Percentiles rank a stretch among this genome's conserved stretches.
These are phyloP conservation scores for Fraxinus latifolia DNA, from an alignment of 305 asterid species.

Conservation along the genomic window DNA sequence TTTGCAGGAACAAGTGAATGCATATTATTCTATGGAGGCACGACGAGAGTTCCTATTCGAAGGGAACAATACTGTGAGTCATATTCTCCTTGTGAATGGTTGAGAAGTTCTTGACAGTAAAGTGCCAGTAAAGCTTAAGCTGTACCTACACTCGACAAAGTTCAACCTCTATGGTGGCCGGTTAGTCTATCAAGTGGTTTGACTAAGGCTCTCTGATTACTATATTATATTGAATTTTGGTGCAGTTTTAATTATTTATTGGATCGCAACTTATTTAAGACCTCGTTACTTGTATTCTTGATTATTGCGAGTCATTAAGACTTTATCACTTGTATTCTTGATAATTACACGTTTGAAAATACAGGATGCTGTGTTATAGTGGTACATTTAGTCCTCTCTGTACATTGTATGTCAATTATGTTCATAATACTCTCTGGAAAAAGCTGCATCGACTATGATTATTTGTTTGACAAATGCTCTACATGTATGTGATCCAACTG, in stretches of 20 bases:
- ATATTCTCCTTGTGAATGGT: background rate
- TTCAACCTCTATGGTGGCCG: conserved; percentile 6
- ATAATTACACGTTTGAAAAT: conserved; percentile 21
- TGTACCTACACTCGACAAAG: background rate
- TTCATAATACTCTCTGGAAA: background rate
- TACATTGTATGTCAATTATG: conserved; percentile 27
- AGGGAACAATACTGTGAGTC: background rate
- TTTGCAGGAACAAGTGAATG: conserved; percentile 11
- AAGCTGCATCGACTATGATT: conserved; percentile 8
- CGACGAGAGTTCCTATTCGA: background rate
- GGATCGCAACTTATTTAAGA: background rate
- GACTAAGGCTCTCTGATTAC: conserved; percentile 6
- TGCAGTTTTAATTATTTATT: background rate
- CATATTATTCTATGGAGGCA: background rate
- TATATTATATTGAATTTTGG: background rate
- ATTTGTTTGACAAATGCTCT: conserved; percentile 26
- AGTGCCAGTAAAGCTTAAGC: conserved; percentile 5
- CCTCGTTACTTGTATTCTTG: conserved; percentile 15
- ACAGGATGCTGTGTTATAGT: conserved; percentile 10
- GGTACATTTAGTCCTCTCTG: conserved; percentile 13
- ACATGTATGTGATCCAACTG: conserved; percentile 21
- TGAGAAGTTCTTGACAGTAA: background rate
- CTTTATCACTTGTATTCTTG: conserved; percentile 11
- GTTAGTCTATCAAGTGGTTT: conserved; percentile 16
- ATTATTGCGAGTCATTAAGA: background rate